Evolutionary conservation across 148 eudicot species (phyloP), one percentile per base, ranked within the genome.

Genomic region (Nepenthes mirabilis): DNA sequence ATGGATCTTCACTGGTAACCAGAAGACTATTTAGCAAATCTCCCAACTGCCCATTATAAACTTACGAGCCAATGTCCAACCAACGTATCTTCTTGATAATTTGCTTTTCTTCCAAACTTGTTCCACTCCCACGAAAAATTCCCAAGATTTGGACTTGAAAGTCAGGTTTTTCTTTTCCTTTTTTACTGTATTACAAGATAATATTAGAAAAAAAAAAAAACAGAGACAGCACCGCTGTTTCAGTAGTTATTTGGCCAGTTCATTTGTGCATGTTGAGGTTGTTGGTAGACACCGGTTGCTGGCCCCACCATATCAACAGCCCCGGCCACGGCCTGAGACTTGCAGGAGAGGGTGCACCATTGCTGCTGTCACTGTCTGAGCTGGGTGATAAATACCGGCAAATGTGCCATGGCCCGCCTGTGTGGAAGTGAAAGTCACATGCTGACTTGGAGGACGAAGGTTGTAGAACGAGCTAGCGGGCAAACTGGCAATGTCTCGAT

Each of bases 161-260:
- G 23, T 23, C 56, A 50, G 36, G 33, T 59, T 53, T 32, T 68
- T 66, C 61, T 61, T 34, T 56, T 59, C n/a, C 55, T 62, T 40
- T 55, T 62, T 58, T 55, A 62, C 70, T 63, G 68, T 68, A 52
- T 70, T 63, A 58, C 53, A 59, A 23, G 37, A 55, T 11, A 61
- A 47, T 23, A 23, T 23, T 55, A 14, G 43, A 59, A 49, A 60
- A 47, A 49, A 36, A 51, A 33, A 67, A 52, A 50, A 60, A 34
- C 12, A 58, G 37, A 36, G 11, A 11, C 23, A 0, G 23, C 23
- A 23, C 23, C 23, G 32, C 59, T 56, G 63, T 47, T 58, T 82
- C 69, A 90, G 74, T 79, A 86, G 75, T 75, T 90, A 69, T 75
- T 84, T 6, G 90, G 84, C 97, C 97, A 90, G 71, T 80, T 83